Conservation (phyloP, 768 basidiomycete species). For the Lentinula sp. region DNA sequence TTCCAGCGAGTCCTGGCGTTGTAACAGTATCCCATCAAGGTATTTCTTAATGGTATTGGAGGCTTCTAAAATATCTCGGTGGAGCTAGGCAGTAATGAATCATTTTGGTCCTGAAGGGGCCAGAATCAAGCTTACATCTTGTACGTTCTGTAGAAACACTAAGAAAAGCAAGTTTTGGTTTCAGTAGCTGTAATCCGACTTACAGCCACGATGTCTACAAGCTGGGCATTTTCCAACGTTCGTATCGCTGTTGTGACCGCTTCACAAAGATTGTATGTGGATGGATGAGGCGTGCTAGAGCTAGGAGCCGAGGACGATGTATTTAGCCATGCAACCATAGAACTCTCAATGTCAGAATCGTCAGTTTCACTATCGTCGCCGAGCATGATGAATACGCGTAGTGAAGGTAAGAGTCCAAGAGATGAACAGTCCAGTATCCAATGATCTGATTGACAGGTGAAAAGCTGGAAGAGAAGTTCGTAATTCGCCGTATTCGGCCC, state of each 20-base stretch:
- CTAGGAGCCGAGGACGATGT: background rate
- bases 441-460: background rate
- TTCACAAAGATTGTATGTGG: background rate
- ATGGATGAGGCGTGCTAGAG: background rate
- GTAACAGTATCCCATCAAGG: slow-evolving; percentile 12
- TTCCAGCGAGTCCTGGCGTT: background rate
- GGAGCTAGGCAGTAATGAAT: background rate
- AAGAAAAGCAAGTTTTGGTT: background rate
- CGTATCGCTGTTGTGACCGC: background rate
- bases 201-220: background rate
- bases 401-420: background rate
- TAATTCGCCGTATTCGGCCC: background rate
- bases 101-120: background rate
- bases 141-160: background rate
- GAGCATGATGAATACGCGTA: background rate
- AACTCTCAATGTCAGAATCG: slow-evolving; percentile 6
- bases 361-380: background rate
- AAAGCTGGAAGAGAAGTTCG: background rate
- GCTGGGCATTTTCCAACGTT: background rate
- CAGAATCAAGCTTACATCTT: background rate
- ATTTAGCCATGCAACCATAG: slow-evolving; percentile 1
- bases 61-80: slow-evolving; percentile 13
- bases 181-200: background rate
- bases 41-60: slow-evolving; percentile 16
- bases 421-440: background rate